Base-by-base conservation (phyloP, 2,329 filamentous ascomycete species). In the Diaporthe citri region DNA sequence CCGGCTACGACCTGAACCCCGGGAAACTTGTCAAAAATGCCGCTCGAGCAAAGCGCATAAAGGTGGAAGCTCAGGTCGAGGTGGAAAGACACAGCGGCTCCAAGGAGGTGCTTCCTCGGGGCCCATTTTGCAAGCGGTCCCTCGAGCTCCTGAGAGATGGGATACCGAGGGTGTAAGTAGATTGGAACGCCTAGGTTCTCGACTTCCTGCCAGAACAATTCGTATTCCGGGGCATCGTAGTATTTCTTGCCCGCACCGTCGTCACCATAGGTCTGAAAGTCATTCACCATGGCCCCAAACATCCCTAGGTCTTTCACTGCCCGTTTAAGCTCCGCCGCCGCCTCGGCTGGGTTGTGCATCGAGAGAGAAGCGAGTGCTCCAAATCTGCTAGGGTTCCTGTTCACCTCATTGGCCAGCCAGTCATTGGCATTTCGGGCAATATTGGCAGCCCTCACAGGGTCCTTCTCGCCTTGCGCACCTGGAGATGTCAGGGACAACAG, bases 31-130 rank as follows among this genome's bases (percentile, higher is more conserved):
- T 87, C 85, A 66, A 87, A 84, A 1, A 87, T 79, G 0, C 86
- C 85, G 20, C 82, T 83, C 2, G 84, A 86, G 73, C 81, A 84
- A n/a, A 87, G 76, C 0, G 84, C 84, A 76, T 86, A 86, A n/a
- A 87, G 67, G 76, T 87, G 86, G 79, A 84, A 85, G 76, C 83
- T 85, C 48, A 87, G 75, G 76, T 87, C 85, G 22, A 87, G 77
- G 76, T 72, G 70, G 74, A 84, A 84, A 75, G 83, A 81, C 41
- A 84, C 82, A 0, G 79, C 83, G 1, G 82, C 83, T 0, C 83
- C 83, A 0, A 85, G 74, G 6, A 84, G 77, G 52, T 84, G 83
- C 67, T 77, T 81, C 41, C 82, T 60, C 2, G 77, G 3, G 74
- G 64, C 1, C 80, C 81, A 71, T 83, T 62, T 60, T 3, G 41